These are phyloP conservation scores for Chrysanthemum lavandulifolium DNA, from an alignment of 129 eudicot species.

Conservation along the genomic window DNA sequence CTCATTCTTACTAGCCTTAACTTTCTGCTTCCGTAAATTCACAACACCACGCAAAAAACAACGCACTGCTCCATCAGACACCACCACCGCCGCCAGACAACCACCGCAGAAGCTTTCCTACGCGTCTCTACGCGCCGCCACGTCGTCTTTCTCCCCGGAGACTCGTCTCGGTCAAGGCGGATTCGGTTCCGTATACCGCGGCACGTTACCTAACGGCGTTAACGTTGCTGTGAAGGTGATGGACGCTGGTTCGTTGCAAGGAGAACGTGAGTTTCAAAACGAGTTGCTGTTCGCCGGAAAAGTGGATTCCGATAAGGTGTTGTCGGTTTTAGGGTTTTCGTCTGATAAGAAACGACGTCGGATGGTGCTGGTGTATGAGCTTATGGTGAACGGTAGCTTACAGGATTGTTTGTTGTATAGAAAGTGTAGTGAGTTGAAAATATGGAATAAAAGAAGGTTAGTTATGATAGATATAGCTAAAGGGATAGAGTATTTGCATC, in stretches of 20 bases:
- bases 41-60: constrained; percentile 41
- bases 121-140: constrained; percentile 79
- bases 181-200: constrained; percentile 81
- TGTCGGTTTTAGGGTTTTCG: constrained; percentile 66
- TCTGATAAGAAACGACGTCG: constrained; percentile 67
- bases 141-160: constrained; percentile 62
- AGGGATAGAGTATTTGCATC: constrained; percentile 86
- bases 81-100: neutral
- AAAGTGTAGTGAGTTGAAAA: constrained; percentile 53
- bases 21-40: constrained; percentile 68
- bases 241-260: constrained; percentile 91
- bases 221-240: constrained; percentile 78
- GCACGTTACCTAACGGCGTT: constrained; percentile 41
- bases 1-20: constrained; percentile 56
- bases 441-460: constrained; percentile 56
- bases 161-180: constrained; percentile 95
- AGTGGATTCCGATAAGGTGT: constrained; percentile 44
- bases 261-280: constrained; percentile 95
- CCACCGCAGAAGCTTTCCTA: constrained; percentile 73
- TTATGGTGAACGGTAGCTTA: constrained; percentile 81
- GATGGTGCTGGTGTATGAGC: constrained; percentile 85
- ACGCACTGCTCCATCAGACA: constrained; percentile 65
- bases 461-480: constrained; percentile 68
- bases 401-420: constrained; percentile 82
- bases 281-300: constrained; percentile 79